Percentiles rank a stretch among this genome's conserved stretches.
Evolutionary conservation across 1,284 basidiomycete genomes (phyloP).

Genomic region (Ustilago hordei): DNA sequence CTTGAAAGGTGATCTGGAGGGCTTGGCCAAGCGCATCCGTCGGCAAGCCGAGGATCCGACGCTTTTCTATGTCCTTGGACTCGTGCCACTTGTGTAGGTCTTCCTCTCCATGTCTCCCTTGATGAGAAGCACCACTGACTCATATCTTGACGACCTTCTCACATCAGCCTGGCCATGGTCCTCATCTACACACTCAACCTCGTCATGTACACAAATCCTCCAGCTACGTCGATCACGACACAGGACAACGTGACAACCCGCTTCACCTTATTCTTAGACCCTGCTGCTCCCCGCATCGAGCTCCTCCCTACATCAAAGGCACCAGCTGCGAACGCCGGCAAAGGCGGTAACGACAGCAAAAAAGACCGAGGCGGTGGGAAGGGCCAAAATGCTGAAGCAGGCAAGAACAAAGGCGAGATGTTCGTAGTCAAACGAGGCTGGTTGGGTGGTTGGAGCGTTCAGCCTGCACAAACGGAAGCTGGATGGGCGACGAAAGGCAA

Average conservation of each 20-base stretch:
- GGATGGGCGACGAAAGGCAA: conserved; percentile 14
- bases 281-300: conserved; percentile 24
- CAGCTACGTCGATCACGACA: neutral
- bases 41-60: conserved; percentile 23
- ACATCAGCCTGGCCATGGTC: conserved; percentile 28
- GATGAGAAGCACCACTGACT: neutral
- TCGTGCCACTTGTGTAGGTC: conserved; percentile 41
- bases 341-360: conserved; percentile 15
- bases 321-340: neutral
- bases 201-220: conserved; percentile 27
- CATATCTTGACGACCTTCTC: neutral
- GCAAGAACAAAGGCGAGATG: conserved; percentile 19
- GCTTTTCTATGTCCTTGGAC: conserved; percentile 36
- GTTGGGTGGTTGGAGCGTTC: conserved; percentile 36
- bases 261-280: conserved; percentile 28
- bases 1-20: neutral
- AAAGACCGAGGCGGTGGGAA: conserved; percentile 10
- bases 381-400: conserved; percentile 1
- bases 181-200: conserved; percentile 38
- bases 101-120: neutral
- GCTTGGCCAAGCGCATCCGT: conserved; percentile 17
- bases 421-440: conserved; percentile 32
- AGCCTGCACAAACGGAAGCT: conserved; percentile 12
- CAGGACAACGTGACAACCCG: conserved; percentile 17
- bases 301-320: conserved; percentile 19